Base-by-base conservation (phyloP, 2,329 filamentous ascomycete genomes). In the Cephalotrichum gorgonifer region DNA sequence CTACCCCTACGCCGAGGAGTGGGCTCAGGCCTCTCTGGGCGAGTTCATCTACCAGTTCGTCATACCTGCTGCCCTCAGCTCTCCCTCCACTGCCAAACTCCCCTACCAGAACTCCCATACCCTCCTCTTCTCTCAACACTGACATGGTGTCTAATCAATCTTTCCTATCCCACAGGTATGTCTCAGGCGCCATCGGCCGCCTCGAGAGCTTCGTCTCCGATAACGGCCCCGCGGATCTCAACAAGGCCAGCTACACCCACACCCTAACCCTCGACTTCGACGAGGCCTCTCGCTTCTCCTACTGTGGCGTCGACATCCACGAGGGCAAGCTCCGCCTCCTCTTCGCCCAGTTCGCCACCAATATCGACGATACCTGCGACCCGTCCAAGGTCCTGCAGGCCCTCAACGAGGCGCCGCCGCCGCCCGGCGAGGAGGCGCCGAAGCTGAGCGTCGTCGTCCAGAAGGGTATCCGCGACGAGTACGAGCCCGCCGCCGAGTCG, bases 281-380 rank as follows among this genome's bases (percentile, higher is more conserved):
- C 49, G 66, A 69, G 20, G 52, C 57, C 11, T 60, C 64, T 12
- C 63, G 65, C 43, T 64, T 70, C 54, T 58, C 56, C 8, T 76
- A 74, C 60, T 67, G 66, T 55, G 72, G 74, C 45, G 59, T 52
- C 51, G 65, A 67, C 47, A 60, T 79, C 43, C 57, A 60, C 2
- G 66, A 71, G 4, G 72, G 73, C 43, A 62, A 66, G 52, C 68
- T 79, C 7, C 62, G 67, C 50, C 64, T 78, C n/a, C 56, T 76
- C 38, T 78, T 78, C 59, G 54, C 60, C 15, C 61, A 65, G 25
- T 64, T 79, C 1, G 75, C 70, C 43, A 61, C 56, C 55, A 78
- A 79, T 61, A 63, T 68, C 51, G 54, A 59, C 56, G 53, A 70
- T 42, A 66, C 67, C 48, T 53, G 69, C 17, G 55, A 66, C 8